Base-by-base conservation (phyloP, 371 early-diverging fungal genomes). In the Mucor lusitanicus region DNA sequence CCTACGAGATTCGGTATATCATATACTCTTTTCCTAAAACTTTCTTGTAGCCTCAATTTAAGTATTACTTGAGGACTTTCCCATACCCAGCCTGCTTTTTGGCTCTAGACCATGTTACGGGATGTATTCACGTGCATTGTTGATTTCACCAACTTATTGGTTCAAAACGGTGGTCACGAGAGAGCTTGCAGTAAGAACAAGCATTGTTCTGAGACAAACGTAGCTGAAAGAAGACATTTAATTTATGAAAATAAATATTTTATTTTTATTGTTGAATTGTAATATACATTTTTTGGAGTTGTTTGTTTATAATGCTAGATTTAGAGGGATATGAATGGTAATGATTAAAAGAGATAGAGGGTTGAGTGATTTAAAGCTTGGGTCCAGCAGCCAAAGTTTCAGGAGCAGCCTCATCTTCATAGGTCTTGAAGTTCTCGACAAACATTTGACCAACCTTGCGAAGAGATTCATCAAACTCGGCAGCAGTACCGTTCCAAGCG, bases 371-470 rank as follows among this genome's bases (percentile, higher is more conserved):
- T 65, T 72, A 76, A 53, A 76, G 53, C 63, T 67, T 76, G 54
- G 94, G 94, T 28, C 92, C 95, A 65, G 96, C 94, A 63, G 85
- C 86, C 53, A 92, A 73, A 61, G 94, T 91, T 42, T 90, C 94
- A 21, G 85, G 72, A 30, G 90, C 79, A 62, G 96, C 94, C 77
- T 91, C 82, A 75, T 93, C 92, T 55, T 88, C 89, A 76, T 91
- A 98, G 56, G 83, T 84, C 77, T 90, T 86, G 81, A 98, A 98
- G 88, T 98, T 97, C 11, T 92, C 89, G 62, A 83, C 81, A 80
- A 98, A 98, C 71, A 96, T 89, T 33, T 70, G 64, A 35, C 92
- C 98, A 42, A 98, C 90, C 75, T 90, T 91, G 59, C 79, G 66
- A 46, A 93, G 77, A 12, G 94, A 91, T n/a, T 67, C 78, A 3